phyloP scores from a whole-genome alignment of 1,139 yeast genomes.

The Pichia sp. region DNA sequence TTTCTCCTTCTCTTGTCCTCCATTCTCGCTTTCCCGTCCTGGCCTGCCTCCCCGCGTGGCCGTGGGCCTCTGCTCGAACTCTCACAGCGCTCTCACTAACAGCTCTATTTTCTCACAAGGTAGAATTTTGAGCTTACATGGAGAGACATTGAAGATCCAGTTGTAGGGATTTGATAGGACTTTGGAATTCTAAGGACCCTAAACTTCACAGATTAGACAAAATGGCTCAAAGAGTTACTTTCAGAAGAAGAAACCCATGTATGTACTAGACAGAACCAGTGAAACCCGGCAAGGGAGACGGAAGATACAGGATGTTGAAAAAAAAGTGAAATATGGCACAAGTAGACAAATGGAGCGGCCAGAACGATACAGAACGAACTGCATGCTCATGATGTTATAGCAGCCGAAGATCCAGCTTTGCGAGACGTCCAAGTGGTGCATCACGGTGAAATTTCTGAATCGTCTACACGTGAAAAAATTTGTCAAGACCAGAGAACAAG shows the following conservation, averaged over 20 bases:
- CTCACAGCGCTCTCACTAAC: background rate
- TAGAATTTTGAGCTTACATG: background rate
- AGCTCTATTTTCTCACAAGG: background rate
- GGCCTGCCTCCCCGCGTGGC: background rate
- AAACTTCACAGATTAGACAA: constrained; percentile 25
- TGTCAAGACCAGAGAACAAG: too few species aligned
- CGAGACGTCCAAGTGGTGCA: too few species aligned
- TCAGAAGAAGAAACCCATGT: constrained; percentile 80
- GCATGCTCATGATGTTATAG: too few species aligned
- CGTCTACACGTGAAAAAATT: too few species aligned
- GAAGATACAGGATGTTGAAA: background rate
- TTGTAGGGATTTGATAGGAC: background rate
- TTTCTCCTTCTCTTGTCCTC: background rate
- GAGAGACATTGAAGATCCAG: background rate
- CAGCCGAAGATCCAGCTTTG: too few species aligned
- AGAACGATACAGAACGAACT: too few species aligned
- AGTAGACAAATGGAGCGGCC: too few species aligned
- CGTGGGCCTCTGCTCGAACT: too few species aligned
- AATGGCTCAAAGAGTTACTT: constrained; percentile 80
- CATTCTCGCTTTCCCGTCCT: background rate
- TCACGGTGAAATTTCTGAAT: too few species aligned
- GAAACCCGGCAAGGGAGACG: background rate
- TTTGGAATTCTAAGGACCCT: background rate
- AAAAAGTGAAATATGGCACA: background rate
- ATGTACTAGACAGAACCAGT: constrained; percentile 36